phyloP scores from a whole-genome alignment of 495 filamentous ascomycete species.

The Xylaria castorea region DNA sequence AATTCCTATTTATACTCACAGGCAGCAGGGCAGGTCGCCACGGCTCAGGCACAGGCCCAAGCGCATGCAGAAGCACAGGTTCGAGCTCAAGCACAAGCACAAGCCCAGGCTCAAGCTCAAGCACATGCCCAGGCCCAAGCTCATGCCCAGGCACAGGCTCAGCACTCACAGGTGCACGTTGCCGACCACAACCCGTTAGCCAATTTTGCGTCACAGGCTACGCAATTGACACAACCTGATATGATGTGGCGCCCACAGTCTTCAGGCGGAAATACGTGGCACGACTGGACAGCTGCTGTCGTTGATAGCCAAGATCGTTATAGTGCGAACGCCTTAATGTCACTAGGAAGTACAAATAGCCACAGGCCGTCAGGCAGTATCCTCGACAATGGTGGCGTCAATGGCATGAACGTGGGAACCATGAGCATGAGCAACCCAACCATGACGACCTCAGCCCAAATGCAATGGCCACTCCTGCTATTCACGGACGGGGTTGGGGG shows the following conservation, averaged over 20 bases:
- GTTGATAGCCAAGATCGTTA: slow-evolving; percentile 54
- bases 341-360: slow-evolving; percentile 39
- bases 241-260: slow-evolving; percentile 42
- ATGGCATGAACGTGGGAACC: slow-evolving; percentile 30
- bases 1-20: slow-evolving; percentile 38
- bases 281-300: slow-evolving; percentile 56
- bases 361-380: slow-evolving; percentile 33
- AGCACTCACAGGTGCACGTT: slow-evolving; percentile 32
- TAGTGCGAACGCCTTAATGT: slow-evolving; percentile 52
- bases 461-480: slow-evolving; percentile 41
- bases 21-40: slow-evolving; percentile 33
- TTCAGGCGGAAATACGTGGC: slow-evolving; percentile 51
- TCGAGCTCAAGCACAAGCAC: slow-evolving; percentile 33
- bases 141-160: slow-evolving; percentile 37
- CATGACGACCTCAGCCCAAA: slow-evolving; percentile 33
- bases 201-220: slow-evolving; percentile 37
- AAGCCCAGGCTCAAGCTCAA: slow-evolving; percentile 30
- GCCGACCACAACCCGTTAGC: slow-evolving; percentile 38
- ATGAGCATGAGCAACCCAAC: slow-evolving; percentile 34
- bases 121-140: slow-evolving; percentile 35
- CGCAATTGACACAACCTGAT: slow-evolving; percentile 39
- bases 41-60: slow-evolving; percentile 35
- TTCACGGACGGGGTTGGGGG: slow-evolving; percentile 41
- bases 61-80: slow-evolving; percentile 28
- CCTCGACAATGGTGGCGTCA: slow-evolving; percentile 25